Evolutionary conservation across 805 yeast genomes (phyloP), one percentile per base, ranked within the genome.

Genomic region (Monosporozyma solicola): DNA sequence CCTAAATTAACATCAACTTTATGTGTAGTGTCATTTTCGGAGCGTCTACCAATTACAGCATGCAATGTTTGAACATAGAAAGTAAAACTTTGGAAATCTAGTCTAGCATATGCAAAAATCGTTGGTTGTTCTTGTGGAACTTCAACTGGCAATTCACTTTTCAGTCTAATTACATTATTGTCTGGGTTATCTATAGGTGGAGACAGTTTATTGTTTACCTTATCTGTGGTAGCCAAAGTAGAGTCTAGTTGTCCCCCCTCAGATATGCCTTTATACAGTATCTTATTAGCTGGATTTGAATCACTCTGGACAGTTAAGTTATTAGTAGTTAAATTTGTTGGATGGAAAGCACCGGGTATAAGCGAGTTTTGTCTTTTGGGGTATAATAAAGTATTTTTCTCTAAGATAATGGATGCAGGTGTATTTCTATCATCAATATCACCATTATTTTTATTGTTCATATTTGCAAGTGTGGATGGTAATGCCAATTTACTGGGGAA

Each of bases 31-130:
- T 85, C 85, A 52, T 83, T 80, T 61, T 85, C 92, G 9, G 91
- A 85, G 54, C 87, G 79, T 60, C 99, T 77, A n/a, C 99, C 99
- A 46, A 94, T 74, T 8, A 92, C 79, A 1, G 92, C 96, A 68
- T 94, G 97, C 64, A 94, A 76, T 1, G 99, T 94, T 71, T 94
- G 99, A 10, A 94, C 97, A 61, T 92, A 94, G 65, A 94, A 94
- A 2, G 97, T 91, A 67, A 86, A 92, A 57, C 87, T 82, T 55
- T 87, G 96, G 67, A 94, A 94, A 66, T 94, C 98, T 41, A 94
- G 72, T 60, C 90, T 74, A 1, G 94, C 94, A 66, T 75, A 75
- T 1, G 78, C 79, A 3, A 74, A 70, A 9, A 75, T 75, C 47
- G 74, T 72, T 3, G 77, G 66, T 54, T 66, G 70, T 50, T 67